A percentile compares a stretch with the other conserved stretches of the same genome.
phyloP scores from a whole-genome alignment of 2,329 filamentous ascomycete species.

The Fusarium annulatum region DNA sequence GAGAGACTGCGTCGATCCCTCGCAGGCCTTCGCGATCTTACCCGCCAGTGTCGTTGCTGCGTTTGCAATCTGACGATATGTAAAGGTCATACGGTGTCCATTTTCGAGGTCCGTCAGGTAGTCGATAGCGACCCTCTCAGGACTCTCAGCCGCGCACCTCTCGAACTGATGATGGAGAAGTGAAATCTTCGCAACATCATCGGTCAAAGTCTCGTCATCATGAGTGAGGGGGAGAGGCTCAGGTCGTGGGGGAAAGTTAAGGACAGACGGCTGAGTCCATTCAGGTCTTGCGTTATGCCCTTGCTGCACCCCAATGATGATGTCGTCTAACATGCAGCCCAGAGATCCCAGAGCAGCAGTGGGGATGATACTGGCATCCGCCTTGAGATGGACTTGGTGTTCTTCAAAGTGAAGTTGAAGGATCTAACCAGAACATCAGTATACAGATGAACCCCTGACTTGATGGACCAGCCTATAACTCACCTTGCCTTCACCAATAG shows the following conservation, averaged over 20 bases:
- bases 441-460: background rate
- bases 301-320: background rate
- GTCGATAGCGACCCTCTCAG: background rate
- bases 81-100: background rate
- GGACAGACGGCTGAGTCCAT: conserved; percentile 11
- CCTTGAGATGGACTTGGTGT: background rate
- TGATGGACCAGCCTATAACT: background rate
- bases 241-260: conserved; percentile 17
- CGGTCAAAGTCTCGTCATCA: background rate
- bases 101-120: background rate
- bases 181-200: accelerated
- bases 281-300: background rate
- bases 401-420: background rate
- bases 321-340: conserved; percentile 1
- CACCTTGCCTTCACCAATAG: conserved; percentile 16
- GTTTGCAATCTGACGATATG: conserved; percentile 2
- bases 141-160: background rate
- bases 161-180: conserved; percentile 18
- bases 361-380: background rate
- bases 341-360: background rate
- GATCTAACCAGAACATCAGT: background rate
- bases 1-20: background rate
- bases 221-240: background rate
- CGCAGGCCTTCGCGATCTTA: background rate
- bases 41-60: background rate